phyloP scores from a whole-genome alignment of 164 flowering plant species.

The Nymphaea thermarum region DNA sequence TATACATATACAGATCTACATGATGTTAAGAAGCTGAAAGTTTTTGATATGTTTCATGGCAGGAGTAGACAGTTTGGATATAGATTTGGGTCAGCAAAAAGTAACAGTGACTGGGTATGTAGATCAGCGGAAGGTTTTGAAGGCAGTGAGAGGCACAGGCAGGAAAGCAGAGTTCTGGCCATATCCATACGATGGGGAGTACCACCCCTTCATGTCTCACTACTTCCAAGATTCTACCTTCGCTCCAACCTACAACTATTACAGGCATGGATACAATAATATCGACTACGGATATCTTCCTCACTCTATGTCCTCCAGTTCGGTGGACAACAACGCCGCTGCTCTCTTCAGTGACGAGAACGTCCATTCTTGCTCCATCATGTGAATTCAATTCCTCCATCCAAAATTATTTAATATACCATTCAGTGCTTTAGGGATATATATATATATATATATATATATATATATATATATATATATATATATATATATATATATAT shows the following conservation, averaged over 20 bases:
- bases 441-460: no score
- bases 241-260: conserved; percentile 49
- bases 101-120: conserved; percentile 71
- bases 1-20: background rate
- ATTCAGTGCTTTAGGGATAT: background rate
- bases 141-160: conserved; percentile 57
- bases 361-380: conserved; percentile 64
- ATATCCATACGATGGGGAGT: conserved; percentile 52
- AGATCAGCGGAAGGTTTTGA: conserved; percentile 46
- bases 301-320: conserved; percentile 23
- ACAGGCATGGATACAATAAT: conserved; percentile 53
- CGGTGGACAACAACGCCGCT: conserved; percentile 31
- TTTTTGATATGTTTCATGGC: conserved; percentile 3
- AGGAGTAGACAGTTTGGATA: conserved; percentile 61
- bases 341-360: conserved; percentile 64
- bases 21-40: background rate
- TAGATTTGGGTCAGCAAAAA: conserved; percentile 72
- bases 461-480: no score
- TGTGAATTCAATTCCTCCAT: conserved; percentile 26
- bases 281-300: conserved; percentile 51
- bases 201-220: conserved; percentile 51
- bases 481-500: no score
- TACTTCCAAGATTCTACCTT: conserved; percentile 51
- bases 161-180: conserved; percentile 78
- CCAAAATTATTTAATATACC: background rate